Evolutionary conservation across 2,329 filamentous ascomycete genomes (phyloP), one percentile per base, ranked within the genome.

Genomic region (Volutella citrinella): DNA sequence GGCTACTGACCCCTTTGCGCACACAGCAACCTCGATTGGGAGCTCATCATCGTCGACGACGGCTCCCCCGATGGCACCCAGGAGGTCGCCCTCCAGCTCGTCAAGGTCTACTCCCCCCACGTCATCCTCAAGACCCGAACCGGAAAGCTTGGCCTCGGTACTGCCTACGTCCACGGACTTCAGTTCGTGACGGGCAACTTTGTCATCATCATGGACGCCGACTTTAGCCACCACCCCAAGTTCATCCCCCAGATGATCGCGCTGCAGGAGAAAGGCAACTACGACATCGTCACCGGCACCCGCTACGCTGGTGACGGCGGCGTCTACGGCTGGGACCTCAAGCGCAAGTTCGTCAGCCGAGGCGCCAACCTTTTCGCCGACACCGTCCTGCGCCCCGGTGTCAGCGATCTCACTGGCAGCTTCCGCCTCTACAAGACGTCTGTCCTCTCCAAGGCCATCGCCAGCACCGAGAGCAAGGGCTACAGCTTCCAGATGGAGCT

Each of bases 401-500:
- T 98, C 31, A 95, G 87, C 60, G 93, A 98, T 64, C 68, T 98
- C 60, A 98, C 93, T 20, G 93, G 93, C 30, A 91, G 84, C 61
- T 98, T 97, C 69, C 73, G 93, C 45, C 65, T 98, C 61, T 98
- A 98, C 66, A 97, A 95, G 81, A 89, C 84, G 69, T 70, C 73
- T 40, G 87, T 95, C 43, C 66, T 98, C 56, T 79, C 95, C 63
- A 90, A 87, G 72, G 88, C 95, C 38, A 96, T 98, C 54, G 72
- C 76, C 56, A 87, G 78, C 65, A 96, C 89, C 8, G 84, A 96
- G 74, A 93, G 87, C 61, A 95, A 97, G 70, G 93, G 93, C 4
- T 98, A 97, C 64, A 91, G 86, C 24, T 98, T 98, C 74, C 93
- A 98, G 79, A 98, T 98, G 93, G 91, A 96, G 75, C 85, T 98